Conservation (phyloP, 345 rosid genomes). For the Syzygium oleosum region DNA sequence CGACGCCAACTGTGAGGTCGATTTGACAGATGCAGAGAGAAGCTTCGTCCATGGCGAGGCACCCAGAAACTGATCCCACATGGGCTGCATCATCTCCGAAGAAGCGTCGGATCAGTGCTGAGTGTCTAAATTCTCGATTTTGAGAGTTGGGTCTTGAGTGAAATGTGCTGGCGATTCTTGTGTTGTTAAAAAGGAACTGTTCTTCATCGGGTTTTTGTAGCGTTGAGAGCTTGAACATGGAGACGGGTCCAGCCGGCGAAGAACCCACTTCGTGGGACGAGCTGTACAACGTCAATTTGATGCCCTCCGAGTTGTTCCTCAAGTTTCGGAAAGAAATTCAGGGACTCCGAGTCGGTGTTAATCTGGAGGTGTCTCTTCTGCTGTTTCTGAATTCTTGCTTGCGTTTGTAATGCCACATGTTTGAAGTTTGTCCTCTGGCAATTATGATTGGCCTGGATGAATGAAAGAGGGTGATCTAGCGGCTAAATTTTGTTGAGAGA, state of each 20-base stretch:
- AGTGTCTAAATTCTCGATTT: neutral
- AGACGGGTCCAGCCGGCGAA: constrained; percentile 27
- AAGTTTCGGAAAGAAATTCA: constrained; percentile 78
- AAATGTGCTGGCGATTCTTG: neutral
- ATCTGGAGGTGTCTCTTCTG: neutral
- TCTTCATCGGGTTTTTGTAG: neutral
- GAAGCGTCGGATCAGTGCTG: neutral
- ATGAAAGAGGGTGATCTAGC: neutral
- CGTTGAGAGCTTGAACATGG: constrained; percentile 21
- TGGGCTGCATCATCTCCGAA: neutral
- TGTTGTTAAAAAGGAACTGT: neutral
- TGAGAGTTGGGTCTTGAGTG: neutral
- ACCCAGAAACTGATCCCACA: neutral
- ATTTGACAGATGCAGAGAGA: neutral
- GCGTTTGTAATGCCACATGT: neutral
- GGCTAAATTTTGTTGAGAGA: neutral
- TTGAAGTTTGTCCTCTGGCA: neutral
- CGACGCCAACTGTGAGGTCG: neutral
- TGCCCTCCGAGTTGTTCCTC: constrained; percentile 78
- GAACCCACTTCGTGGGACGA: constrained; percentile 86
- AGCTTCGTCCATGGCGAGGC: neutral
- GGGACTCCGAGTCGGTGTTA: neutral
- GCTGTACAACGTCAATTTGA: constrained; percentile 54
- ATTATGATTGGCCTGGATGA: neutral
- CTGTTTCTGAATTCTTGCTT: neutral